Percentiles rank a stretch among this genome's conserved stretches.
Evolutionary conservation across 257 asterid genomes (phyloP).

Genomic region (Nicotiana attenuata): DNA sequence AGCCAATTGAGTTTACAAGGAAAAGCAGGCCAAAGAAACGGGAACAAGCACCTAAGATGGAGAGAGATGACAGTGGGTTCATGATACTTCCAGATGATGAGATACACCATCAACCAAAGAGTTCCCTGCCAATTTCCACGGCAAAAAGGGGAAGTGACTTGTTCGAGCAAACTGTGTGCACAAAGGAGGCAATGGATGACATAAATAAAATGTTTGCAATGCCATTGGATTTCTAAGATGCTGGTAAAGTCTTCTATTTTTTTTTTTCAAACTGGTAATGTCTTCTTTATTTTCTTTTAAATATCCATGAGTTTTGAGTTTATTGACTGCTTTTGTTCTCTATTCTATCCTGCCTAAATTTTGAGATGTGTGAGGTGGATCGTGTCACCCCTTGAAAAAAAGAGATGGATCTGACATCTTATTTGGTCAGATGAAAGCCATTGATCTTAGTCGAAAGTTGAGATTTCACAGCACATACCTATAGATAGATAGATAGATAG

Average conservation of each 20-base stretch:
- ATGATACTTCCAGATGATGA: constrained; percentile 58
- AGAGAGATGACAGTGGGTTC: constrained; percentile 25
- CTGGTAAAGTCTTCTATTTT: constrained; percentile 28
- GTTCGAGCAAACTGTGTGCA: constrained; percentile 75
- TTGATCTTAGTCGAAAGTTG: background rate
- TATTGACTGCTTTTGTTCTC: background rate
- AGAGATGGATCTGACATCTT: background rate
- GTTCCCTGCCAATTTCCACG: constrained; percentile 37
- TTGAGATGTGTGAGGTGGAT: constrained; percentile 1
- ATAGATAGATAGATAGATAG: too few species aligned
- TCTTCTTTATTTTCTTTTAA: background rate
- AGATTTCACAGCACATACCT: background rate
- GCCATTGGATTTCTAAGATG: constrained; percentile 74
- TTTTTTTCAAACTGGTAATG: constrained; percentile 24
- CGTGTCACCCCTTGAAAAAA: background rate
- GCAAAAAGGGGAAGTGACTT: constrained; percentile 38
- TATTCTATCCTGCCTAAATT: background rate
- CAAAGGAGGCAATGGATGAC: constrained; percentile 87
- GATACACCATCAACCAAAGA: constrained; percentile 30
- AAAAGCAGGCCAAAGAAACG: constrained; percentile 62
- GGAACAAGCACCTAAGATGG: constrained; percentile 25
- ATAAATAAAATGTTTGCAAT: constrained; percentile 80
- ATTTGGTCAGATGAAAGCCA: background rate
- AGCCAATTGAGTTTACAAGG: constrained; percentile 77
- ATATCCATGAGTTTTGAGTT: background rate